phyloP scores from a whole-genome alignment of 768 basidiomycete species.

The Phlegmacium glaucopus region DNA sequence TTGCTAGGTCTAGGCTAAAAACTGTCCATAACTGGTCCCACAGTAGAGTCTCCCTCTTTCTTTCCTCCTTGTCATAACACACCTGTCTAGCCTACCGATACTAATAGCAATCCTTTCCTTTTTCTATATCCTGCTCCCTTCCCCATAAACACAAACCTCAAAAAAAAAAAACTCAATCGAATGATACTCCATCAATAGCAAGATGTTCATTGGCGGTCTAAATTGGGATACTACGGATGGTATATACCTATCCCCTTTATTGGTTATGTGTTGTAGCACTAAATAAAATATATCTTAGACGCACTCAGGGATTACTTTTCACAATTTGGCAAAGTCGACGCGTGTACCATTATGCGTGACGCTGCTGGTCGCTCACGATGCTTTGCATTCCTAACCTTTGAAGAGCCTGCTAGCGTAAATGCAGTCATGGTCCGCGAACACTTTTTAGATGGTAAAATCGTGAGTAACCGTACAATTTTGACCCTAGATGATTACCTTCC shows the following conservation, averaged over 20 bases:
- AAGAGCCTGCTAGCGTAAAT: conserved; percentile 89
- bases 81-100: conserved; percentile 73
- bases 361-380: conserved; percentile 91
- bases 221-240: conserved; percentile 99
- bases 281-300: conserved; percentile 46
- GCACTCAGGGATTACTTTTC: conserved; percentile 83
- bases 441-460: conserved; percentile 94
- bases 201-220: conserved; percentile 99
- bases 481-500: not conserved
- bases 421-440: conserved; percentile 96
- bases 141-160: conserved; percentile 17
- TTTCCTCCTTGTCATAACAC: conserved; percentile 55
- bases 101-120: conserved; percentile 73
- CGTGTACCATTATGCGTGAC: conserved; percentile 99
- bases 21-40: conserved; percentile 39
- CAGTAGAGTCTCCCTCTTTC: conserved; percentile 70
- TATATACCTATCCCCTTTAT: conserved; percentile 48
- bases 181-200: conserved; percentile 55
- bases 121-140: conserved; percentile 37
- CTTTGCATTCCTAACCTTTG: conserved; percentile 97
- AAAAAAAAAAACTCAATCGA: conserved; percentile 14
- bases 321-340: conserved; percentile 96
- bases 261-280: conserved; percentile 32
- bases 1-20: conserved; percentile 75
- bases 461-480: conserved; percentile 39